Conservation (phyloP, 495 filamentous ascomycete genomes). For the Thozetella sp. region DNA sequence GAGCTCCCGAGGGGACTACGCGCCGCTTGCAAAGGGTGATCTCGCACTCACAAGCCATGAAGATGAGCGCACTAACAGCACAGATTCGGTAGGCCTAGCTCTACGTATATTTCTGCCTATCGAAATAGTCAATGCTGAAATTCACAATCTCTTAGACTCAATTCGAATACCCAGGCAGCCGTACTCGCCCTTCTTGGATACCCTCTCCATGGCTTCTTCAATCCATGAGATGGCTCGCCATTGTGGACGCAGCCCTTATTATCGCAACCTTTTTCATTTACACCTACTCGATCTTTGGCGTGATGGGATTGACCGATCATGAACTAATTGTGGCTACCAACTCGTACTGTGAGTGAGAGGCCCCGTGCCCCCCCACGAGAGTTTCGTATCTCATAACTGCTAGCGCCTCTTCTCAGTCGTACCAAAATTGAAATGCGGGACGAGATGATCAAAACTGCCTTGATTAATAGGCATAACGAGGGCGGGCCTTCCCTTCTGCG, state of each 20-base stretch:
- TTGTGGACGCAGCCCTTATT: background rate
- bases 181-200: too few relatives aligned
- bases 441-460: background rate
- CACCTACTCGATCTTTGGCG: background rate
- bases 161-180: too few relatives aligned
- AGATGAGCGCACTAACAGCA: too few relatives aligned
- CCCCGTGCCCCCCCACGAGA: too few relatives aligned
- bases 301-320: background rate
- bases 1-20: too few relatives aligned
- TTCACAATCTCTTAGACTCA: too few relatives aligned
- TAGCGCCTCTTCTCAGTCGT: background rate
- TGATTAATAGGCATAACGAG: background rate
- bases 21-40: too few relatives aligned
- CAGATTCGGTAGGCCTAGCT: too few relatives aligned
- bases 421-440: background rate
- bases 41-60: too few relatives aligned
- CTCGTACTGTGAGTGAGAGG: background rate
- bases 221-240: background rate
- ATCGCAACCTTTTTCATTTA: background rate
- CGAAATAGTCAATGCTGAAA: too few relatives aligned
- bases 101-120: too few relatives aligned
- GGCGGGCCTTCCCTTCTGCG: background rate
- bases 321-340: background rate
- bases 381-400: background rate
- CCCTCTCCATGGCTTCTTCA: too few relatives aligned